These are phyloP conservation scores for Didymella segeticola DNA, from an alignment of 2,329 filamentous ascomycete species.

Conservation along the genomic window DNA sequence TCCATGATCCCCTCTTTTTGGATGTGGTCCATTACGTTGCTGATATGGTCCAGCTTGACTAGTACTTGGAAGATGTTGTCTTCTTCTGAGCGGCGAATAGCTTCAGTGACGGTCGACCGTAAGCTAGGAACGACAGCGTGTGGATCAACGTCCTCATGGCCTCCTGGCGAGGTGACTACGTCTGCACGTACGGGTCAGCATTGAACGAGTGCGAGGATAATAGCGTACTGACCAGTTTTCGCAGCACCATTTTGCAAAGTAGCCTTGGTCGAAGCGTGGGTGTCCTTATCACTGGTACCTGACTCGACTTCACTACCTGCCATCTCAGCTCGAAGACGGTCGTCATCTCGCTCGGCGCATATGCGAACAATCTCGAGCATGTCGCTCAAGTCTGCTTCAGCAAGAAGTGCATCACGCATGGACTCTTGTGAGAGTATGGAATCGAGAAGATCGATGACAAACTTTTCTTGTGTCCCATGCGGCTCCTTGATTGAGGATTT, in stretches of 20 bases:
- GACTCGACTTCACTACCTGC: slow-evolving; percentile 13
- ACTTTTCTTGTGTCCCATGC: slow-evolving; percentile 46
- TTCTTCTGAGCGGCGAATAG: slow-evolving; percentile 25
- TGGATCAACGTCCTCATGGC: slow-evolving; percentile 21
- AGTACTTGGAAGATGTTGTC: slow-evolving; percentile 39
- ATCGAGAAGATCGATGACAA: slow-evolving; percentile 60
- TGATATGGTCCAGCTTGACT: slow-evolving; percentile 37
- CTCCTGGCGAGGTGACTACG: slow-evolving; percentile 19
- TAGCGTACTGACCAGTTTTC: slow-evolving; percentile 5
- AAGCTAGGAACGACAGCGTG: slow-evolving; percentile 17
- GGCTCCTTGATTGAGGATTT: slow-evolving; percentile 40
- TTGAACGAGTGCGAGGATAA: not conserved
- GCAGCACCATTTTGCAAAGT: slow-evolving; percentile 15
- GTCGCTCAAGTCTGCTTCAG: slow-evolving; percentile 71
- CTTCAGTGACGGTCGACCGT: slow-evolving; percentile 9
- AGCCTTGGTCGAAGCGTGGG: slow-evolving; percentile 37
- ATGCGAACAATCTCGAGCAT: slow-evolving; percentile 66
- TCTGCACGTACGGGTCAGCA: not conserved
- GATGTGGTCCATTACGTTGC: slow-evolving; percentile 58
- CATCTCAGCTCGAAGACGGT: slow-evolving; percentile 24
- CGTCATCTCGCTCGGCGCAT: slow-evolving; percentile 54
- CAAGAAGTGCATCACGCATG: slow-evolving; percentile 63
- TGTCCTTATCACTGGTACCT: slow-evolving; percentile 25
- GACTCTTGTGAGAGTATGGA: slow-evolving; percentile 53
- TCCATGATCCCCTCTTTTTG: slow-evolving; percentile 71